Conservation (phyloP, 306 rosid species). For the Gleditsia sinensis region DNA sequence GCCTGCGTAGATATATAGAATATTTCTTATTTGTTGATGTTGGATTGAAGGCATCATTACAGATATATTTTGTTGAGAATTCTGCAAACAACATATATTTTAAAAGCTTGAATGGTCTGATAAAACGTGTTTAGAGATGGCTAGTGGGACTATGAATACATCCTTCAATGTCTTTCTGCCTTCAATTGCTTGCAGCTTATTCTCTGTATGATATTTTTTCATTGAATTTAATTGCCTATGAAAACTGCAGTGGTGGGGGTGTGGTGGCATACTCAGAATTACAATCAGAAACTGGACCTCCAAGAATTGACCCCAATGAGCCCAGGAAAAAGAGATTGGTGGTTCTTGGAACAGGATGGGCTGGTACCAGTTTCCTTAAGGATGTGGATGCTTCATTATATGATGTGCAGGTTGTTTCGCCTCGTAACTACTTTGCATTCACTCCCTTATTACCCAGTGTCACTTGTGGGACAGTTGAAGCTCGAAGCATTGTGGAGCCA, state of each 20-base stretch:
- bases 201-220: constrained; percentile 20
- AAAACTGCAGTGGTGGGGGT: constrained; percentile 80
- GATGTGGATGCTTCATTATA: constrained; percentile 74
- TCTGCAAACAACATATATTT: no score
- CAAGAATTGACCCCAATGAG: constrained; percentile 36
- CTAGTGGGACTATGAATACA: no score
- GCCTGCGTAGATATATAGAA: not conserved
- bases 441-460: constrained; percentile 95
- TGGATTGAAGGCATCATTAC: no score
- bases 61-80: no score
- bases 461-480: constrained; percentile 97
- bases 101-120: no score
- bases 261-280: constrained; percentile 80
- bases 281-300: constrained; percentile 45
- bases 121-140: no score
- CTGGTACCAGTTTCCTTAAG: constrained; percentile 90
- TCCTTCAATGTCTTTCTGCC: no score
- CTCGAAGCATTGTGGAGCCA: constrained; percentile 94
- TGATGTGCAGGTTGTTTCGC: constrained; percentile 87
- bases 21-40: no score
- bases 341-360: constrained; percentile 99
- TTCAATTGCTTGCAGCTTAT: no score
- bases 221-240: constrained; percentile 21
- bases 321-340: constrained; percentile 67
- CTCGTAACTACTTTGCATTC: constrained; percentile 91